Conservation (phyloP, 129 eudicot species). For the Saposhnikovia divaricata region DNA sequence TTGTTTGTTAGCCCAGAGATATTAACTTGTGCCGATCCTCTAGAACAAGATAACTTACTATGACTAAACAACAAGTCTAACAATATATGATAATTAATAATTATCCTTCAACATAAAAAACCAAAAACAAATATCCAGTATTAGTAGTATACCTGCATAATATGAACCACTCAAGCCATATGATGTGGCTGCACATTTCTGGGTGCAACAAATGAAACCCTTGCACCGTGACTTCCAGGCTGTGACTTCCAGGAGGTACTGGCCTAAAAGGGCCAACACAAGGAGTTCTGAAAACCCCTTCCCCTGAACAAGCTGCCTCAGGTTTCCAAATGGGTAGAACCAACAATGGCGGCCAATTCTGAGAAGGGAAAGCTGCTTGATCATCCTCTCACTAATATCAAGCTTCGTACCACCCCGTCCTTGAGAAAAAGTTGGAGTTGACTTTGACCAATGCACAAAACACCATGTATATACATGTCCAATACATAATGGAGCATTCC, state of each 20-base stretch:
- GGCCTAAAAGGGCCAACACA: conserved; percentile 79
- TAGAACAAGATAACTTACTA: neutral
- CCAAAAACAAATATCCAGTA: neutral
- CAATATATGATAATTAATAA: neutral
- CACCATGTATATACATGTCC: conserved; percentile 92
- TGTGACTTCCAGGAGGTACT: conserved; percentile 84
- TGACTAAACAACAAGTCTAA: neutral
- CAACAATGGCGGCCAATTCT: conserved; percentile 71
- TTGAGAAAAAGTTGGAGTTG: conserved; percentile 70
- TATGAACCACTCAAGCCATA: conserved; percentile 92
- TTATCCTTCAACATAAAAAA: neutral
- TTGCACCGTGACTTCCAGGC: conserved; percentile 79
- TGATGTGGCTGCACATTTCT: conserved; percentile 52
- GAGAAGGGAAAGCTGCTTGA: conserved; percentile 57
- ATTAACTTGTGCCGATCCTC: conserved; percentile 46
- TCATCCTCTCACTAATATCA: conserved; percentile 60
- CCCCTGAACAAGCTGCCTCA: conserved; percentile 64
- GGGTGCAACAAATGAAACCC: conserved; percentile 84
- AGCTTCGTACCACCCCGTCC: conserved; percentile 93
- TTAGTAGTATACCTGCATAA: conserved; percentile 54
- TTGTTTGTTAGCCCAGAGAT: conserved; percentile 50
- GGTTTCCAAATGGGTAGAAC: conserved; percentile 71
- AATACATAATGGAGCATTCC: conserved; percentile 82
- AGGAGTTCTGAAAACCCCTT: conserved; percentile 78
- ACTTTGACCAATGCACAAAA: conserved; percentile 81